Evolutionary conservation across 2,329 filamentous ascomycete species (phyloP).

Genomic region (Clarireedia hainanense): DNA sequence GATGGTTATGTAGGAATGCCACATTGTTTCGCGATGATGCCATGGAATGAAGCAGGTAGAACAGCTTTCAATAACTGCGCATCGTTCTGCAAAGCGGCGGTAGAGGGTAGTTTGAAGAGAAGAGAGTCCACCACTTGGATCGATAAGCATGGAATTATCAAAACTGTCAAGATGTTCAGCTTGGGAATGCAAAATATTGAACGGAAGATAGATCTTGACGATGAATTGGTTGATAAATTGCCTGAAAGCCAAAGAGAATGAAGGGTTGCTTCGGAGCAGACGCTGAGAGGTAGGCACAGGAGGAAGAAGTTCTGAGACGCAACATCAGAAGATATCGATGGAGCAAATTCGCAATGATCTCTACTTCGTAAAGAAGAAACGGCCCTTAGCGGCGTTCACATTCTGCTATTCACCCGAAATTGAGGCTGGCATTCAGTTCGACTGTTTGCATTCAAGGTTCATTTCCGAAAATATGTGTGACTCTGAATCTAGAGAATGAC

Average conservation of each 20-base stretch:
- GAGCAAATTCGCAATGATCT: too few relatives aligned
- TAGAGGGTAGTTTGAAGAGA: background rate
- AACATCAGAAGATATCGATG: background rate
- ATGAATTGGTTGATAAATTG: background rate
- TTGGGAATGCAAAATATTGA: constrained; percentile 2
- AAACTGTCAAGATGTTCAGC: background rate
- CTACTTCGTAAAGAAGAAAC: too few relatives aligned
- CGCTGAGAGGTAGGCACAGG: background rate
- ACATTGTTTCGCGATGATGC: constrained; percentile 58
- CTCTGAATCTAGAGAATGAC: too few relatives aligned
- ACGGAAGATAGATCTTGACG: constrained; percentile 1
- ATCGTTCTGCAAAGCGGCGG: background rate
- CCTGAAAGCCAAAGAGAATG: background rate
- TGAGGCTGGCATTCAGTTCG: too few relatives aligned
- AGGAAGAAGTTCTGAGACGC: background rate
- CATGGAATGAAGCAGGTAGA: constrained; percentile 3
- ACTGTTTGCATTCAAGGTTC: too few relatives aligned
- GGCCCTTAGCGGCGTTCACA: too few relatives aligned
- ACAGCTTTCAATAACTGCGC: constrained; percentile 4
- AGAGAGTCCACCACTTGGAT: background rate
- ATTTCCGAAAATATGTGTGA: too few relatives aligned
- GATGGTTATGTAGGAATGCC: constrained; percentile 77
- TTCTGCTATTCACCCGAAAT: too few relatives aligned
- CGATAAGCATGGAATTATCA: background rate
- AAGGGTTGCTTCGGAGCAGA: background rate